Evolutionary conservation across 306 rosid genomes (phyloP), one percentile per base, ranked within the genome.

Genomic region (Acacia confusa): DNA sequence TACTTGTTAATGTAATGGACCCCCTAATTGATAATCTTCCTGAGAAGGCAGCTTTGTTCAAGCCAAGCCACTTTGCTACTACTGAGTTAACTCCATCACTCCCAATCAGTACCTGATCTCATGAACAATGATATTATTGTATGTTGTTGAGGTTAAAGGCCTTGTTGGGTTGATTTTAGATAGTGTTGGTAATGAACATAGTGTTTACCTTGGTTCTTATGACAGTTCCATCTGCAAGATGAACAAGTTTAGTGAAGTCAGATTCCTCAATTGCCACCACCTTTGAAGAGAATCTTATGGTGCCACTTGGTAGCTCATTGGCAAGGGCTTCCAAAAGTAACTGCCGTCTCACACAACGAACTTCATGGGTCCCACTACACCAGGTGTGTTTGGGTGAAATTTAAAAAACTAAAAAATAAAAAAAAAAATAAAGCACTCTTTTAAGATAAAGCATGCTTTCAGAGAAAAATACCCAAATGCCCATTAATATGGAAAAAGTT

Each of bases 41-140:
- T 2, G 89, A 41, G 76, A 57, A 82, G n/a, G 83, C 55, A 0
- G 94, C 85, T 27, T 80, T 78, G 66, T 89, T 86, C 73, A 94
- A 92, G 38, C 92, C 93, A 2, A 94, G 66, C 91, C 97, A 91
- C 82, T 86, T 90, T 52, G 91, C 90, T 19, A 91, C 98, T 68
- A 77, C 17, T 0, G 97, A 92, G 84, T 94, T 94, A 55, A 94
- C 91, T 82, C 98, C 97, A 83, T 94, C 98, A 83, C 91, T 86
- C 8, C 94, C 97, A 30, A 94, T 84, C 82, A 92, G 73, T 24
- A 90, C 95, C 97, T 92, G 65, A 66, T 20, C 60, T 58, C 65
- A 16, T 40, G 70, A 61, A 67, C n/a, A 66, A 8, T 2, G 2
- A 43, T 9, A 22, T 24, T 63, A 36, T 41, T 73, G 36, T 34